Conservation (phyloP, 164 flowering plant genomes). For the Stephania yunnanensis region DNA sequence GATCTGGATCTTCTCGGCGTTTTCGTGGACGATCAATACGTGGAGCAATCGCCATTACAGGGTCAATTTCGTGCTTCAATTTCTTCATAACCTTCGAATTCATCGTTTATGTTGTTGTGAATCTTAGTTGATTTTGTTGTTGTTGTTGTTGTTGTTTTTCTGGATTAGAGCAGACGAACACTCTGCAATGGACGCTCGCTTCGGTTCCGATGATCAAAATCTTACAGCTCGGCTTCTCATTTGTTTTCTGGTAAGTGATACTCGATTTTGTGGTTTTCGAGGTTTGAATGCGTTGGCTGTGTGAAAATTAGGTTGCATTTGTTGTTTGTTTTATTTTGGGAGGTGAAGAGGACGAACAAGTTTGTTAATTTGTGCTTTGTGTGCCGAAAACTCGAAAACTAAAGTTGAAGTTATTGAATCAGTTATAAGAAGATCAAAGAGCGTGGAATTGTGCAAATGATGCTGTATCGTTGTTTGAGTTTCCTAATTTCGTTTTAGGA, state of each 20-base stretch:
- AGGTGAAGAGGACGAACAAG: too few species aligned
- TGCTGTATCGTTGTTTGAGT: too few species aligned
- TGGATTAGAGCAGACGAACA: constrained; percentile 55
- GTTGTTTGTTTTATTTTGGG: too few species aligned
- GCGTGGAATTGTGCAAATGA: too few species aligned
- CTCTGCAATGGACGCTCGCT: constrained; percentile 83
- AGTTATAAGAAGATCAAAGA: too few species aligned
- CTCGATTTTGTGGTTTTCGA: too few species aligned
- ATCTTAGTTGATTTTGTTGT: constrained; percentile 2
- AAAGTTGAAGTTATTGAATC: too few species aligned
- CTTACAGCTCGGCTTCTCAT: constrained; percentile 67
- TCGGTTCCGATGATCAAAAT: constrained; percentile 70
- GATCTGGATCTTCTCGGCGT: constrained; percentile 61
- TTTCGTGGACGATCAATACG: constrained; percentile 70
- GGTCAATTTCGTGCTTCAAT: constrained; percentile 31
- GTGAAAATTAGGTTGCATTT: too few species aligned
- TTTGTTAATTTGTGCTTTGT: too few species aligned
- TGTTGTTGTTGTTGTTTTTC: neutral
- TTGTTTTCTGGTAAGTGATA: constrained; percentile 67
- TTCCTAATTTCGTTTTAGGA: too few species aligned
- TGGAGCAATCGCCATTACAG: constrained; percentile 67
- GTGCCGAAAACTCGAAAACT: too few species aligned
- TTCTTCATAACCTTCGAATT: neutral
- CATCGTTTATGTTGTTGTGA: neutral
- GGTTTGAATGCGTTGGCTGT: too few species aligned